Conservation (phyloP, 495 filamentous ascomycete genomes). For the Penicillium roqueforti region DNA sequence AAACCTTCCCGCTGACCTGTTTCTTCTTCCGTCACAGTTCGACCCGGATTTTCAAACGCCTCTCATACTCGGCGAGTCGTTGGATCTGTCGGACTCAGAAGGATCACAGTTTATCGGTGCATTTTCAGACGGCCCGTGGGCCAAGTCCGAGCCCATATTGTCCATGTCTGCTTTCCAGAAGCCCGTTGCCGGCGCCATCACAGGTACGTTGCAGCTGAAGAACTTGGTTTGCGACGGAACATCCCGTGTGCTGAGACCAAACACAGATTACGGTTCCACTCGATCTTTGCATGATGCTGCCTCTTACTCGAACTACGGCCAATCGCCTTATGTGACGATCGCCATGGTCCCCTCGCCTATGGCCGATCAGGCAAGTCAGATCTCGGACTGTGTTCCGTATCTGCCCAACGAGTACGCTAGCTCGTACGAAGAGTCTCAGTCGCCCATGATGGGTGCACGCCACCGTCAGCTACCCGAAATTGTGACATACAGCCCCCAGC, state of each 20-base stretch:
- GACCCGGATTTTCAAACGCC: conserved; percentile 49
- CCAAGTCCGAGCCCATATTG: conserved; percentile 50
- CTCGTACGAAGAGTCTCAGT: conserved; percentile 45
- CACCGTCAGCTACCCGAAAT: conserved; percentile 52
- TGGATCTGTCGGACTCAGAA: conserved; percentile 50
- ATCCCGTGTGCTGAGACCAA: conserved; percentile 10
- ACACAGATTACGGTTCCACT: conserved; percentile 40
- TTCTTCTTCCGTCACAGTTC: conserved; percentile 26
- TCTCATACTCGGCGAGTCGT: conserved; percentile 50
- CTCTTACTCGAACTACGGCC: conserved; percentile 42
- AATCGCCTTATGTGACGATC: conserved; percentile 42
- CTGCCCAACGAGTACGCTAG: conserved; percentile 40
- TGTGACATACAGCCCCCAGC: conserved; percentile 60
- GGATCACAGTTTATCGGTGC: conserved; percentile 44
- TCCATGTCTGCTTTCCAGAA: conserved; percentile 54
- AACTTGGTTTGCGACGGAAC: background rate
- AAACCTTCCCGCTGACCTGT: conserved; percentile 22
- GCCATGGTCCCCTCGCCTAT: conserved; percentile 43
- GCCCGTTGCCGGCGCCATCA: conserved; percentile 35
- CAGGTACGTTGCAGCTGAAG: conserved; percentile 33
- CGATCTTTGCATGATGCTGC: conserved; percentile 45
- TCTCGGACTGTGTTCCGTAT: conserved; percentile 45
- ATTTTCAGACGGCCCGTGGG: conserved; percentile 48
- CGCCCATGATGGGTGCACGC: conserved; percentile 34
- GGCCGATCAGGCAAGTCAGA: conserved; percentile 45